Evolutionary conservation across 2,329 filamentous ascomycete genomes (phyloP), one percentile per base, ranked within the genome.

Genomic region (Sporothrix sp.): DNA sequence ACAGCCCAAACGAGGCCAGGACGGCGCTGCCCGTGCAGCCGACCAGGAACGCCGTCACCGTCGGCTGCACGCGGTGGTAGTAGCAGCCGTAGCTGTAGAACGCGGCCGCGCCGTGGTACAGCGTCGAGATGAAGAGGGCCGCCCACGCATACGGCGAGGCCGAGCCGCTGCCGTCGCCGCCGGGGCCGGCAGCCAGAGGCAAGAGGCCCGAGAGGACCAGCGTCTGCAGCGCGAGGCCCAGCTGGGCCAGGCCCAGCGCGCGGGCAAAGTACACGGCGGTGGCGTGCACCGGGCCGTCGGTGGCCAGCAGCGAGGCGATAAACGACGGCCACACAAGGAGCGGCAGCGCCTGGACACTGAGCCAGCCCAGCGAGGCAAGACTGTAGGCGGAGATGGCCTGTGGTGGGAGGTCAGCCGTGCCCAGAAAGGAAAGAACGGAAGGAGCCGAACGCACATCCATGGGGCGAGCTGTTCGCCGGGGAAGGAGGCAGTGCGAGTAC

Each of bases 261-360:
- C 85, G 83, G 47, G 80, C 80, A 63, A 90, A 82, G 72, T 91
- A 91, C 51, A 77, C 67, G 65, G 89, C 84, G 28, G 87, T 71
- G 21, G 68, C 81, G 79, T 35, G 30, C n/a, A 52, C 39, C 1
- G 28, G n/a, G 7, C 18, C 33, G 7, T 50, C 47, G 1, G 36
- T 14, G 1, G 63, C 61, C 6, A 77, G 66, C 10, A 76, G 62
- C 5, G 69, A 68, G 50, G 61, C 64, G 53, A 76, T 67, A 56
- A 73, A 71, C 14, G 67, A 65, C 2, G 73, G 73, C 67, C 71
- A 74, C 45, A 72, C 36, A 18, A 75, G 64, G 9, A 76, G 65
- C 2, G 73, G 69, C 2, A 72, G 20, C 9, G 69, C 71, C 59
- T 79, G 75, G 8, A 68, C 58, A 33, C 65, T 56, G 49, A 78